A percentile compares a stretch with the other conserved stretches of the same genome.
Evolutionary conservation across 2,329 filamentous ascomycete genomes (phyloP).

Genomic region (Aspergillus sp.): DNA sequence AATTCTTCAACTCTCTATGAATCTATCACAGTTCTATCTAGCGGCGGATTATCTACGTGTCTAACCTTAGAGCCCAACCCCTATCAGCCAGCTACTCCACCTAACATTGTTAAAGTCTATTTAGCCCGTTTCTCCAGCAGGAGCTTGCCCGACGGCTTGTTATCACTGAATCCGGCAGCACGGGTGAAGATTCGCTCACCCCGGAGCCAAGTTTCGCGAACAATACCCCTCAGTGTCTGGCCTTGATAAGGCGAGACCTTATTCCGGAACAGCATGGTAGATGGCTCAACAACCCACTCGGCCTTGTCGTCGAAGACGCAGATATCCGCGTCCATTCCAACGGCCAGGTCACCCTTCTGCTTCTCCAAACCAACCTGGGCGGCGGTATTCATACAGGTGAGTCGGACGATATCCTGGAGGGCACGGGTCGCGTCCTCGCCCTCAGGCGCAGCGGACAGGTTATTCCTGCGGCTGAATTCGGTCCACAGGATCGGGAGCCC

Average conservation of each 20-base stretch:
- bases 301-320: constrained; percentile 88
- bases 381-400: constrained; percentile 85
- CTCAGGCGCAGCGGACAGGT: constrained; percentile 39
- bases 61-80: too few species aligned
- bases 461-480: constrained; percentile 63
- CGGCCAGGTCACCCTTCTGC: constrained; percentile 75
- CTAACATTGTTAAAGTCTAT: too few species aligned
- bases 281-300: constrained; percentile 71
- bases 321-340: constrained; percentile 85
- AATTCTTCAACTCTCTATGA: too few species aligned
- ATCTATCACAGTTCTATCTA: too few species aligned
- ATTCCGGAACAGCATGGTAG: constrained; percentile 92
- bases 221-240: constrained; percentile 72
- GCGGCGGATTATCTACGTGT: too few species aligned
- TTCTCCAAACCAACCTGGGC: constrained; percentile 81
- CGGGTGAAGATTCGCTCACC: constrained; percentile 76
- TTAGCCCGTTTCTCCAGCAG: constrained; percentile 39
- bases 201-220: constrained; percentile 81
- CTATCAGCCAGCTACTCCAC: too few species aligned
- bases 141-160: constrained; percentile 37
- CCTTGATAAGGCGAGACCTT: constrained; percentile 90
- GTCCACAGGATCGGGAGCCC: constrained; percentile 90
- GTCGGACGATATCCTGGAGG: constrained; percentile 76
- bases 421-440: constrained; percentile 46
- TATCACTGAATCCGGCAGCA: constrained; percentile 47